Percentiles rank a stretch among this genome's conserved stretches.
Conservation (phyloP, 164 flowering plant species). For the Piper betle region DNA sequence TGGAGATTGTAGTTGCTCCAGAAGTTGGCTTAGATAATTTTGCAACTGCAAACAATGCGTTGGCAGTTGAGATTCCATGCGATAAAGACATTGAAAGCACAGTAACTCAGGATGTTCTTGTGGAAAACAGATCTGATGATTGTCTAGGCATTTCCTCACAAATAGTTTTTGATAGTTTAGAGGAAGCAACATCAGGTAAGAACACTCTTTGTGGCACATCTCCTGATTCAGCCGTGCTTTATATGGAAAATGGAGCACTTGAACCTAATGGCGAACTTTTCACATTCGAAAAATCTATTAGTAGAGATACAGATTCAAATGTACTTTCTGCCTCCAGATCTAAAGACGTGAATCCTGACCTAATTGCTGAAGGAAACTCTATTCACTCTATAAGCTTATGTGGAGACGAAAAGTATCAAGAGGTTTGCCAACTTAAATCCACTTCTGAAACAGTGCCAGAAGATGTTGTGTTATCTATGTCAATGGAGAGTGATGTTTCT, state of each 20-base stretch:
- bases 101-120: slow-evolving; percentile 13
- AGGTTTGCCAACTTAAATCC: not conserved
- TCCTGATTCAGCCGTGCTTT: slow-evolving; percentile 41
- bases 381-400: not conserved
- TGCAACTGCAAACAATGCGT: not conserved
- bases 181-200: slow-evolving; percentile 18
- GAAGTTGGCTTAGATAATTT: slow-evolving; percentile 7
- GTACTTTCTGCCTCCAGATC: not conserved
- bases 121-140: slow-evolving; percentile 16
- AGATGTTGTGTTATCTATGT: slow-evolving; percentile 17
- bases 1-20: slow-evolving; percentile 6
- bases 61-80: not conserved
- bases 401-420: not conserved
- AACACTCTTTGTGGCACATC: slow-evolving; percentile 56
- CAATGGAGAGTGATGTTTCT: slow-evolving; percentile 6
- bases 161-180: slow-evolving; percentile 14
- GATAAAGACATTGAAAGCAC: slow-evolving; percentile 19
- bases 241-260: not conserved
- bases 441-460: not conserved
- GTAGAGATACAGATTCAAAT: not conserved
- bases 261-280: not conserved
- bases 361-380: too few species aligned
- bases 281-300: not conserved
- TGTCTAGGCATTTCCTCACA: slow-evolving; percentile 12
- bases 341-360: not conserved